Conservation (phyloP, 371 early-diverging fungal species). For the Mucor mucedo region DNA sequence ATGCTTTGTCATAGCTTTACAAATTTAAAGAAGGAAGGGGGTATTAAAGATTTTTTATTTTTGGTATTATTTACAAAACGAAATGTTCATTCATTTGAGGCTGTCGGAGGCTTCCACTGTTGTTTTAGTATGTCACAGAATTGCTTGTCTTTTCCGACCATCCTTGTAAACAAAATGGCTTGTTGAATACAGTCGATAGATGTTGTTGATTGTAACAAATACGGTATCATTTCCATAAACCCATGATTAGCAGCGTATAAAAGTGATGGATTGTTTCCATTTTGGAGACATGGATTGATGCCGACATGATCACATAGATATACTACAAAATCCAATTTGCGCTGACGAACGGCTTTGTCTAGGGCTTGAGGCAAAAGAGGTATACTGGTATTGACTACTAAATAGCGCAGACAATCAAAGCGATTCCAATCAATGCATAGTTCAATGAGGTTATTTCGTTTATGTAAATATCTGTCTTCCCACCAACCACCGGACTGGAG, state of each 20-base stretch:
- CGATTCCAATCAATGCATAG: conserved; percentile 48
- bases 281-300: conserved; percentile 30
- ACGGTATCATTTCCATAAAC: conserved; percentile 44
- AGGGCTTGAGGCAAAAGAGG: conserved; percentile 20
- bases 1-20: too few species aligned
- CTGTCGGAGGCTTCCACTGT: neutral
- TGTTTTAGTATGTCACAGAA: neutral
- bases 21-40: too few species aligned
- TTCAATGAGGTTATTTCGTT: conserved; percentile 39
- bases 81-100: neutral
- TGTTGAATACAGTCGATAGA: conserved; percentile 31
- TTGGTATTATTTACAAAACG: neutral
- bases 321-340: conserved; percentile 48
- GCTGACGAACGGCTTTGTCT: conserved; percentile 45
- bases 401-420: conserved; percentile 32
- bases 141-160: conserved; percentile 5
- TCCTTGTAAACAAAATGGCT: conserved; percentile 26
- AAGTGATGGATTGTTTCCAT: conserved; percentile 33
- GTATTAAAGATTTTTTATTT: too few species aligned
- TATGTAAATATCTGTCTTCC: neutral
- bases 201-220: conserved; percentile 35
- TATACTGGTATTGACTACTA: conserved; percentile 17
- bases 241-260: conserved; percentile 55
- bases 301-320: conserved; percentile 30
- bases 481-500: conserved; percentile 10